These are phyloP conservation scores for Coemansia sp. DNA, from an alignment of 192 early-diverging fungal species.

Conservation along the genomic window DNA sequence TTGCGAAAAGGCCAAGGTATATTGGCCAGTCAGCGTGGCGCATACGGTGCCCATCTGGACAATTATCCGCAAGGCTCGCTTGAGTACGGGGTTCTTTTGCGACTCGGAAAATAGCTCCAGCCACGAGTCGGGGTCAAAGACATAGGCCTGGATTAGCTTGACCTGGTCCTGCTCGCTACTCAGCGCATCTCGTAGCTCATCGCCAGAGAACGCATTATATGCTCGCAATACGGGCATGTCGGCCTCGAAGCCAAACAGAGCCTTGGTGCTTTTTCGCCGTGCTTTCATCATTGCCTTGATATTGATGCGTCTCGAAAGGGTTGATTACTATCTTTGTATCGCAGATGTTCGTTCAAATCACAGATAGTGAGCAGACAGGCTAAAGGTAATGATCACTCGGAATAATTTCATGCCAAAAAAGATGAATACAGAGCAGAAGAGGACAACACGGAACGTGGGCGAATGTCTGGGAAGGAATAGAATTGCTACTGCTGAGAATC, in stretches of 20 bases:
- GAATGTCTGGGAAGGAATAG: not conserved
- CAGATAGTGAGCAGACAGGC: not conserved
- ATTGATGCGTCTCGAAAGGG: not conserved
- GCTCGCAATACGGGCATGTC: constrained; percentile 52
- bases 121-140: constrained; percentile 49
- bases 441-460: constrained; percentile 3
- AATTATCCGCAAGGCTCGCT: constrained; percentile 51
- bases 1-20: constrained; percentile 45
- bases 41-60: constrained; percentile 55
- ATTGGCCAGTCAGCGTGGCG: constrained; percentile 51
- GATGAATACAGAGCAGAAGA: not conserved
- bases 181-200: constrained; percentile 45
- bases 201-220: constrained; percentile 44
- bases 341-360: not conserved
- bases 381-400: not conserved
- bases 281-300: constrained; percentile 41
- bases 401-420: not conserved
- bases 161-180: constrained; percentile 49
- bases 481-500: constrained; percentile 3
- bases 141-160: constrained; percentile 42
- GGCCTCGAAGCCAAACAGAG: constrained; percentile 50
- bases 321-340: not conserved
- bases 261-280: constrained; percentile 52
- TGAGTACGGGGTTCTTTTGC: constrained; percentile 49
- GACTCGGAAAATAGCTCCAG: constrained; percentile 39